These are phyloP conservation scores for Dipteronia sinensis DNA, from an alignment of 345 rosid genomes.

Conservation along the genomic window DNA sequence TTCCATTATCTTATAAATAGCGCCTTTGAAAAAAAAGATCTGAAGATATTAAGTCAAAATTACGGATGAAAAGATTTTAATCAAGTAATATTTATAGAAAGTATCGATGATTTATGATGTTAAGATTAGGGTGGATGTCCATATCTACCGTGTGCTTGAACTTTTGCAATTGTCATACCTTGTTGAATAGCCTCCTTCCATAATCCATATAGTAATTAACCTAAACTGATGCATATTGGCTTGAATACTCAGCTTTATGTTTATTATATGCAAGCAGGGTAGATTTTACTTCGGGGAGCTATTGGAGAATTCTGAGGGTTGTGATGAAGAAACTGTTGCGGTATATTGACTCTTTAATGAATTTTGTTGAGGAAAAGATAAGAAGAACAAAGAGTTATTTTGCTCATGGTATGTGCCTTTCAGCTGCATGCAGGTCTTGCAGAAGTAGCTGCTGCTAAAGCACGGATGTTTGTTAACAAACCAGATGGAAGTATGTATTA, in stretches of 20 bases:
- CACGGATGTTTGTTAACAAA: constrained; percentile 88
- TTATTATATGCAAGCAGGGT: constrained; percentile 58
- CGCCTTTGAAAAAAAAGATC: not conserved
- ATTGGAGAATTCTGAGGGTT: constrained; percentile 61
- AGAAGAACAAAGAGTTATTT: constrained; percentile 17
- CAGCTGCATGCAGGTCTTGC: constrained; percentile 94
- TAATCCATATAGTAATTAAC: not conserved
- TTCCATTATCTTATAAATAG: not conserved
- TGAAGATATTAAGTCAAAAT: not conserved
- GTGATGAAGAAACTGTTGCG: constrained; percentile 69
- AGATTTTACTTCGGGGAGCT: constrained; percentile 89
- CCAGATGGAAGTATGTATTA: constrained; percentile 86
- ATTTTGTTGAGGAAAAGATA: constrained; percentile 13
- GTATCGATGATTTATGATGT: not conserved
- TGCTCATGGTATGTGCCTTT: constrained; percentile 31
- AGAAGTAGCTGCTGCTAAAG: constrained; percentile 98
- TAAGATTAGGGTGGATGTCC: not conserved
- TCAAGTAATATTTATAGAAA: constrained; percentile 1
- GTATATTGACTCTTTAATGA: constrained; percentile 42
- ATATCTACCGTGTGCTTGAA: not conserved
- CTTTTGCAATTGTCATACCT: not conserved
- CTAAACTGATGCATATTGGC: not conserved
- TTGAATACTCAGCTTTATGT: not conserved
- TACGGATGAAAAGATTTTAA: not conserved
- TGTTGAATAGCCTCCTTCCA: not conserved